Conservation (phyloP, 2,329 filamentous ascomycete genomes). For the Cordyceps militaris region DNA sequence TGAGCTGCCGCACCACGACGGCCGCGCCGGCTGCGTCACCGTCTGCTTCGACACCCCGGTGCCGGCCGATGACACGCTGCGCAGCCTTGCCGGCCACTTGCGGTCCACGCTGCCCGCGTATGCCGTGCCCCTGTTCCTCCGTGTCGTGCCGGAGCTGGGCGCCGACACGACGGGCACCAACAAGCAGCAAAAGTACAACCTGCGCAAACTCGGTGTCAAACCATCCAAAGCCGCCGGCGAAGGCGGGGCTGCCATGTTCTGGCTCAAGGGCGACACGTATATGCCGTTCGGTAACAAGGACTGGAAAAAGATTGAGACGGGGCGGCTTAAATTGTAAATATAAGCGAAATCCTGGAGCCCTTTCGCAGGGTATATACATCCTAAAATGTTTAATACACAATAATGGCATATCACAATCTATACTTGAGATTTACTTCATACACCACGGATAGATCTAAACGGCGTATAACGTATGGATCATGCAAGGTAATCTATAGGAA, state of each 20-base stretch:
- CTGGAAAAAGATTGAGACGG: slow-evolving; percentile 61
- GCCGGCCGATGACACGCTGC: slow-evolving; percentile 46
- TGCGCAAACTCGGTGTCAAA: slow-evolving; percentile 69
- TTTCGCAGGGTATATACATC: not conserved
- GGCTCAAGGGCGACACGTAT: slow-evolving; percentile 63
- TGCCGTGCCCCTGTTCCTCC: slow-evolving; percentile 70
- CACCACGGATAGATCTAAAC: no score
- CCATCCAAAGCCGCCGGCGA: slow-evolving; percentile 31
- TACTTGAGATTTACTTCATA: no score
- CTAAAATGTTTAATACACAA: not conserved
- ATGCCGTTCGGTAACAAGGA: slow-evolving; percentile 58
- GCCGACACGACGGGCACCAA: slow-evolving; percentile 72
- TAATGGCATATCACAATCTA: no score
- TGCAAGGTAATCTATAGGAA: not conserved
- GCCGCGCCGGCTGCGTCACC: slow-evolving; percentile 74
- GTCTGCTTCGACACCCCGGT: slow-evolving; percentile 52
- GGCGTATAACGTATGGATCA: not conserved
- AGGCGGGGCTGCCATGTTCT: slow-evolving; percentile 45
- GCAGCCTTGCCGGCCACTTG: slow-evolving; percentile 54
- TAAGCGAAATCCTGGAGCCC: not conserved
- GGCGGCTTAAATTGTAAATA: slow-evolving; percentile 61
- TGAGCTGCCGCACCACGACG: slow-evolving; percentile 70
- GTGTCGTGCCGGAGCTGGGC: slow-evolving; percentile 50
- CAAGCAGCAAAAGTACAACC: slow-evolving; percentile 75
- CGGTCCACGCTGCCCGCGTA: slow-evolving; percentile 58